Percentiles rank a stretch among this genome's conserved stretches.
Evolutionary conservation across 2,329 filamentous ascomycete genomes (phyloP).

Genomic region (Aspergillus japonicus): DNA sequence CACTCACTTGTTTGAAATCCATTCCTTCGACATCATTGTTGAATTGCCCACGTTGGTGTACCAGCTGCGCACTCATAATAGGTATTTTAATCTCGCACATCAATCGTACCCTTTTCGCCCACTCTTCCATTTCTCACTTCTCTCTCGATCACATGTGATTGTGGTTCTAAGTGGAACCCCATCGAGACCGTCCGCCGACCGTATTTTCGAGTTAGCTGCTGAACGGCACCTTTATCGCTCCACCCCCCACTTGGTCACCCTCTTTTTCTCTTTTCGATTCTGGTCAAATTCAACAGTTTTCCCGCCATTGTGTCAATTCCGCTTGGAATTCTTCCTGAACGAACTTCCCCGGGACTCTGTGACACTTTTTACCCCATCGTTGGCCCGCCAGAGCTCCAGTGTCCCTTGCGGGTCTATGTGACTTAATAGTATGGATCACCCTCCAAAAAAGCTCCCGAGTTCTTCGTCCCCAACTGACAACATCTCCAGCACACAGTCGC

Average conservation of each 20-base stretch:
- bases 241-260: background rate
- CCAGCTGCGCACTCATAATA: background rate
- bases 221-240: background rate
- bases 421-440: background rate
- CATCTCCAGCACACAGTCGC: background rate
- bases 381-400: background rate
- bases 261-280: background rate
- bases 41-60: background rate
- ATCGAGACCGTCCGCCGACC: background rate
- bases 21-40: background rate
- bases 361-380: background rate
- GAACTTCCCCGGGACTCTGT: background rate
- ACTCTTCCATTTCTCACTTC: background rate
- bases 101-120: background rate
- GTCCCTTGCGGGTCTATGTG: background rate
- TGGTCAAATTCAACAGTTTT: background rate
- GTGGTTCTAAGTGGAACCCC: background rate
- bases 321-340: background rate
- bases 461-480: background rate
- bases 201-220: background rate
- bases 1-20: background rate
- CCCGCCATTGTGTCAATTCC: background rate
- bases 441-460: background rate
- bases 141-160: background rate
- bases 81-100: background rate